phyloP scores from a whole-genome alignment of 225 moss, liverwort and hornwort genomes.

The Climacium dendroides region DNA sequence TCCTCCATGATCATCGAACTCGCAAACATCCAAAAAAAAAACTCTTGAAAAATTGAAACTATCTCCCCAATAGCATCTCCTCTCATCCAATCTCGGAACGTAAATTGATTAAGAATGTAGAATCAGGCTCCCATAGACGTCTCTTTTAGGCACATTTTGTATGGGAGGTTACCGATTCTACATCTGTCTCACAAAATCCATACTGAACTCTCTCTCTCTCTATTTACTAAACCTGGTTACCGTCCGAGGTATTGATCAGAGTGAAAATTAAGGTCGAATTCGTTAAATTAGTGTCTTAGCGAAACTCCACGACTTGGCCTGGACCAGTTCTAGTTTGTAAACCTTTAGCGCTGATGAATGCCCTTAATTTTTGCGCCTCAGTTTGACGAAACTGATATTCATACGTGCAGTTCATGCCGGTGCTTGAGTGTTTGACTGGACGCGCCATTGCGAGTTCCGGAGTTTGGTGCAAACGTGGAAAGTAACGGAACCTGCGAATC shows the following conservation, averaged over 20 bases:
- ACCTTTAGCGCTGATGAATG: not conserved
- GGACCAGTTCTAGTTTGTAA: not conserved
- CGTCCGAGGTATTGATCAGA: not conserved
- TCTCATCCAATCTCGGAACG: not conserved
- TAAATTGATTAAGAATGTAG: not conserved
- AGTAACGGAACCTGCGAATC: not conserved
- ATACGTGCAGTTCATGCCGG: not conserved
- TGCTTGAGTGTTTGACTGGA: not conserved
- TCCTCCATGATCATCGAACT: not conserved
- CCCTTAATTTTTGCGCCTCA: not conserved
- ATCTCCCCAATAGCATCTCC: not conserved
- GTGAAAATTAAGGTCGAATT: not conserved
- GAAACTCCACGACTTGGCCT: not conserved
- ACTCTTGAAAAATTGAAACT: not conserved
- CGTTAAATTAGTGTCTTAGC: not conserved
- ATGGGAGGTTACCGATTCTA: not conserved
- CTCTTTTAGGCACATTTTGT: not conserved
- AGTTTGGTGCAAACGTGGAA: constrained; percentile 1
- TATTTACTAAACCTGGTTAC: not conserved
- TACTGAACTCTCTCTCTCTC: not conserved
- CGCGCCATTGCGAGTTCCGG: not conserved
- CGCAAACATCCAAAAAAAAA: not conserved
- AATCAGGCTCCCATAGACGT: not conserved
- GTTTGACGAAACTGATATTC: not conserved
- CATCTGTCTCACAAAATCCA: not conserved